Evolutionary conservation across 2,329 filamentous ascomycete species (phyloP).

Genomic region (Alternaria metachromatica): DNA sequence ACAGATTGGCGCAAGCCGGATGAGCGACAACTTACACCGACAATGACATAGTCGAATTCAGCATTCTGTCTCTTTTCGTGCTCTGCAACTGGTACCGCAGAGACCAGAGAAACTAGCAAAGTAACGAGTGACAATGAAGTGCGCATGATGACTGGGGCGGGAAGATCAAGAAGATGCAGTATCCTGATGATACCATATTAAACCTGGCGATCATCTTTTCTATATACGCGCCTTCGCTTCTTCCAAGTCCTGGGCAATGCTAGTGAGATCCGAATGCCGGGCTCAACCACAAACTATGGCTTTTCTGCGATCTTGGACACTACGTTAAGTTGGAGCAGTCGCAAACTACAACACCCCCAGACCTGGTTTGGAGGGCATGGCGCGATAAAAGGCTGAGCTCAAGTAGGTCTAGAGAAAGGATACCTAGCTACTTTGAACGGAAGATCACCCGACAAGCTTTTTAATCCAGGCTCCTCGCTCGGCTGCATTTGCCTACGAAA

Average conservation of each 20-base stretch:
- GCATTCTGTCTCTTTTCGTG: slow-evolving; percentile 10
- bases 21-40: slow-evolving; percentile 11
- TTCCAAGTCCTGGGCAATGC: not conserved
- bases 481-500: not conserved
- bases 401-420: not conserved
- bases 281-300: not conserved
- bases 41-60: slow-evolving; percentile 26
- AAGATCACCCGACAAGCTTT: not conserved
- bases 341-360: not conserved
- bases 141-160: not conserved
- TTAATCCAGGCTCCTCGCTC: not conserved
- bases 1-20: not conserved
- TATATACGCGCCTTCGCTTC: not conserved
- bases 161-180: not conserved
- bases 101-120: not conserved
- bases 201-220: not conserved
- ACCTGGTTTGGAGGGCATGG: not conserved
- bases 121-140: slow-evolving; percentile 11
- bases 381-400: not conserved
- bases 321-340: not conserved
- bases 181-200: not conserved
- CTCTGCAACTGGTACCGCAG: slow-evolving; percentile 2
- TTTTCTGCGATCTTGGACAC: not conserved
- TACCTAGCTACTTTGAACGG: not conserved
- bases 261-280: not conserved